A percentile compares a stretch with the other conserved stretches of the same genome.
phyloP scores from a whole-genome alignment of 192 early-diverging fungal genomes.

The Backusella parvicylindrica region DNA sequence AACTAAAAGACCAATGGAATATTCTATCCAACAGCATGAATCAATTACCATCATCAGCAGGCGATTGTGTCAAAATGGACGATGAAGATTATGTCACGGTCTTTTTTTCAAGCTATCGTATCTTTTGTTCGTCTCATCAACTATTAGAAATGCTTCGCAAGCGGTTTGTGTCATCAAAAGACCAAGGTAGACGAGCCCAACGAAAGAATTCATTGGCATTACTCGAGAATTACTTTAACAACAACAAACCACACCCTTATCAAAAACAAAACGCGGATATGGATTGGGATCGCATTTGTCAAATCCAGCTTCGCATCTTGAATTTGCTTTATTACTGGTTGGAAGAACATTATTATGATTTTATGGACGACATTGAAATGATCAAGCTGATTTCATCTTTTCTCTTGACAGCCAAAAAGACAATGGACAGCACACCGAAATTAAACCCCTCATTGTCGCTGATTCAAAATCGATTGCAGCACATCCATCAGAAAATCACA shows the following conservation, averaged over 20 bases:
- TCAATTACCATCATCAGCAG: neutral
- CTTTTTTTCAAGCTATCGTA: conserved; percentile 68
- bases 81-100: conserved; percentile 42
- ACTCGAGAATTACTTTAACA: neutral
- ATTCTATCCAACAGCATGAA: neutral
- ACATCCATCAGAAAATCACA: neutral
- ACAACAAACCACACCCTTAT: neutral
- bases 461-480: neutral
- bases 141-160: conserved; percentile 40
- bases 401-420: conserved; percentile 10
- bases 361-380: conserved; percentile 49
- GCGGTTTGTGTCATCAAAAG: conserved; percentile 33
- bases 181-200: neutral
- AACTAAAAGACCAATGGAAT: conserved; percentile 16
- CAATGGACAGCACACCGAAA: neutral
- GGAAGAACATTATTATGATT: conserved; percentile 53
- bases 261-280: neutral
- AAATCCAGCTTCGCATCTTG: conserved; percentile 41
- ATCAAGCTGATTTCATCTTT: neutral
- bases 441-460: neutral
- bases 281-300: conserved; percentile 34
- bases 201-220: neutral
- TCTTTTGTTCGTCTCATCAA: conserved; percentile 44
- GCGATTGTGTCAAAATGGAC: conserved; percentile 21
- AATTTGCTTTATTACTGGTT: conserved; percentile 64